A percentile compares a stretch with the other conserved stretches of the same genome.
Conservation (phyloP, 2,329 filamentous ascomycete species). For the Teratosphaeriaceae sp. region DNA sequence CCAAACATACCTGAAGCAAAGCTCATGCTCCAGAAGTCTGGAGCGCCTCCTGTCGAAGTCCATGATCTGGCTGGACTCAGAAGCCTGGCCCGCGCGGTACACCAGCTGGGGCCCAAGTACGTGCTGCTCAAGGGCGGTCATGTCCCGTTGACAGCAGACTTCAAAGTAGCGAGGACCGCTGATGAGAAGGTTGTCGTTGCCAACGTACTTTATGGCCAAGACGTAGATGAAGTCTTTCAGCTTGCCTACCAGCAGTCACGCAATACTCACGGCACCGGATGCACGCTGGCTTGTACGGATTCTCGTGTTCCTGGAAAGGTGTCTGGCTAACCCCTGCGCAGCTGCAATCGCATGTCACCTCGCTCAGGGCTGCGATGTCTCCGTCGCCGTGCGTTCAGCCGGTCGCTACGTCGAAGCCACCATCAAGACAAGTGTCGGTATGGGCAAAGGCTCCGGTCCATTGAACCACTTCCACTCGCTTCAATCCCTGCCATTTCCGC, state of each 20-base stretch:
- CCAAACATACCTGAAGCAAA: slow-evolving; percentile 72
- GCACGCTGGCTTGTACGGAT: slow-evolving; percentile 74
- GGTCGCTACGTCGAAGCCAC: slow-evolving; percentile 66
- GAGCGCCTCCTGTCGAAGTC: slow-evolving; percentile 41
- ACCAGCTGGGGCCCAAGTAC: slow-evolving; percentile 64
- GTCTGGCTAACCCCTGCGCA: slow-evolving; percentile 21
- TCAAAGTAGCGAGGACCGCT: slow-evolving; percentile 51
- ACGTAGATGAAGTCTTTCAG: slow-evolving; percentile 56
- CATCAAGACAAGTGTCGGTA: slow-evolving; percentile 56
- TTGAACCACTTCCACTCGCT: slow-evolving; percentile 74
- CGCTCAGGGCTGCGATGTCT: slow-evolving; percentile 51
- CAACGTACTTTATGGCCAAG: slow-evolving; percentile 66
- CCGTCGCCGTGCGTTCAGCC: slow-evolving; percentile 58
- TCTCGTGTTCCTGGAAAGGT: neutral
- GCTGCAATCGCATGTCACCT: slow-evolving; percentile 72
- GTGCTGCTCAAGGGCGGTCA: slow-evolving; percentile 91
- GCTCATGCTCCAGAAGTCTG: slow-evolving; percentile 53
- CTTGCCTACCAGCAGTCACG: slow-evolving; percentile 64
- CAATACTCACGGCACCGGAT: slow-evolving; percentile 93
- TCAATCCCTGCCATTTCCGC: slow-evolving; percentile 60
- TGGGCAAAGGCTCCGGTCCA: slow-evolving; percentile 64
- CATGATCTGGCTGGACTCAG: slow-evolving; percentile 60
- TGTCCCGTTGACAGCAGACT: slow-evolving; percentile 63
- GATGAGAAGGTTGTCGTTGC: slow-evolving; percentile 61
- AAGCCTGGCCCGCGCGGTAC: slow-evolving; percentile 58